Evolutionary conservation across 2,329 filamentous ascomycete genomes (phyloP), one percentile per base, ranked within the genome.

Genomic region (Aspergillus fijiensis): DNA sequence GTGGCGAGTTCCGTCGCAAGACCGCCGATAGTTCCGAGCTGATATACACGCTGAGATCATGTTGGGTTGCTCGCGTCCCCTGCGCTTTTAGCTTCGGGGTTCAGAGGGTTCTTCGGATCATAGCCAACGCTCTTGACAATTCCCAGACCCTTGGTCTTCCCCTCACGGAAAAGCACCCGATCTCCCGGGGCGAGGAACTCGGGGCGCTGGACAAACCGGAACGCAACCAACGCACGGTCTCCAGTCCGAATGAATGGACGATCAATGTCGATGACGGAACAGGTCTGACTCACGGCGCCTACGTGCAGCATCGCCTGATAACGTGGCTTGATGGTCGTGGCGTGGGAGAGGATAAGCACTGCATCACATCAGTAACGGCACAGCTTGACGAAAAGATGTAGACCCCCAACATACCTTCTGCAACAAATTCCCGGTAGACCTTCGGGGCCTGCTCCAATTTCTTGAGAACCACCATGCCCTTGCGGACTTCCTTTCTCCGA

Each of bases 301-400:
- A 99, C 93, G 69, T 99, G 95, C 23, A 99, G 84, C 93, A 98
- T 99, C 0, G 95, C 95, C 79, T 99, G 95, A 67, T 99, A 99
- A 70, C 92, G 94, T 0, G 88, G 92, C 76, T 96, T 95, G 76
- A 99, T 99, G 49, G 95, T 99, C 0, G 95, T 99, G 0, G 94
- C 92, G 71, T 99, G 95, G 4, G 91, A 96, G 6, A 99, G 83
- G 66, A 99, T 98, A 23, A 99, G 83, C 1, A 99, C 95, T 87
- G 59, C 27, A 19, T 27, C 29, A 19, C 25, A 50, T 67, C 58
- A 70, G 60, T 57, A 49, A 25, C 5, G 39, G 16, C 35, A 21
- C 5, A 52, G n/a, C 2, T 29, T 9, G 7, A 33, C 25, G 12
- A 23, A 23, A 23, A 23, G 23, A 33, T 42, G n/a, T 25, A 45